Percentiles rank a stretch among this genome's conserved stretches.
phyloP scores from a whole-genome alignment of 495 filamentous ascomycete species.

The Penicillium malachiteum region DNA sequence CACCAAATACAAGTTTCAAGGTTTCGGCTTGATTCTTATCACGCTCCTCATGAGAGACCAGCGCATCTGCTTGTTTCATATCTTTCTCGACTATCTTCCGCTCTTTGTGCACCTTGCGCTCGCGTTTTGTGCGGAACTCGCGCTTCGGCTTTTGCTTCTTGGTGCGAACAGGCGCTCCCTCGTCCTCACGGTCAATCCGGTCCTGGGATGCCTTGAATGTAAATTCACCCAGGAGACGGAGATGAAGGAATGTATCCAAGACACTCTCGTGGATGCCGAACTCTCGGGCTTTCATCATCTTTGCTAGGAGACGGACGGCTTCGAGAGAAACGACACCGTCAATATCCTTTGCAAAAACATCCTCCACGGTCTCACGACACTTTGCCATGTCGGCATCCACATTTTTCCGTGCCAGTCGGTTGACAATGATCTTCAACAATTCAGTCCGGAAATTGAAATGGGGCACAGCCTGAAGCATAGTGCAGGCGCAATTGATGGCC shows the following conservation, averaged over 20 bases:
- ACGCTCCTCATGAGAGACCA: constrained; percentile 85
- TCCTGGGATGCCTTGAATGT: constrained; percentile 75
- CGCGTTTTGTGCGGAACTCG: constrained; percentile 72
- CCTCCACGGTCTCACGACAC: constrained; percentile 76
- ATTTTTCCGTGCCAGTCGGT: constrained; percentile 68
- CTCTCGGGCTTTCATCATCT: constrained; percentile 87
- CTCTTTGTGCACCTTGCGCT: constrained; percentile 74
- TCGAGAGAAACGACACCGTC: constrained; percentile 87
- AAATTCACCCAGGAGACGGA: constrained; percentile 86
- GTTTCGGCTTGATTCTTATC: constrained; percentile 93
- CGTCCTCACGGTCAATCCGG: constrained; percentile 60
- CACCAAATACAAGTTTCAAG: constrained; percentile 89
- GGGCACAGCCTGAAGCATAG: constrained; percentile 71
- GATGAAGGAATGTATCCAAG: constrained; percentile 85
- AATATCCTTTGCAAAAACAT: constrained; percentile 80
- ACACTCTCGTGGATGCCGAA: constrained; percentile 81
- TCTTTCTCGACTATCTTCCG: constrained; percentile 87
- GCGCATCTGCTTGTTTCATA: constrained; percentile 87
- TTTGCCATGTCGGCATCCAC: constrained; percentile 72
- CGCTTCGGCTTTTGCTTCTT: constrained; percentile 74
- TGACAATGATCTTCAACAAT: constrained; percentile 79
- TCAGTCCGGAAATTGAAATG: constrained; percentile 97
- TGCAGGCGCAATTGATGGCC: constrained; percentile 82
- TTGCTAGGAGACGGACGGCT: constrained; percentile 77
- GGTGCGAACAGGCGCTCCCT: constrained; percentile 36